Conservation (phyloP, 257 asterid species). For the Galeopsis tetrahit region DNA sequence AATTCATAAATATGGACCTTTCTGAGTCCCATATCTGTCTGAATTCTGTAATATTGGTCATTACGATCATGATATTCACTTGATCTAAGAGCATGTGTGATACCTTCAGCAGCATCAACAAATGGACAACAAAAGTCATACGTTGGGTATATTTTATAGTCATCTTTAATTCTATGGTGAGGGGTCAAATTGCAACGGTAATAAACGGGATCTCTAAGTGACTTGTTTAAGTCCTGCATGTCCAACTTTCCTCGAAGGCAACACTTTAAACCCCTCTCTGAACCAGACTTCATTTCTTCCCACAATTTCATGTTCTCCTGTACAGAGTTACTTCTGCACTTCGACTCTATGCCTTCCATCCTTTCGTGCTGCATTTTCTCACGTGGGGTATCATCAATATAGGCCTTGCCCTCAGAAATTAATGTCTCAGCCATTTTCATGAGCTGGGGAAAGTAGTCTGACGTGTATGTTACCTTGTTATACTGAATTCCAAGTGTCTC, state of each 20-base stretch:
- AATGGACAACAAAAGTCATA: slow-evolving; percentile 96
- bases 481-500: slow-evolving; percentile 80
- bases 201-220: slow-evolving; percentile 93
- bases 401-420: slow-evolving; percentile 81
- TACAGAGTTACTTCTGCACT: slow-evolving; percentile 58
- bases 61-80: slow-evolving; percentile 97
- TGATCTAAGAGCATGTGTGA: slow-evolving; percentile 93
- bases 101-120: slow-evolving; percentile 91
- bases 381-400: slow-evolving; percentile 85
- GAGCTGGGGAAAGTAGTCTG: slow-evolving; percentile 84
- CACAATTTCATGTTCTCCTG: slow-evolving; percentile 81
- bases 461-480: slow-evolving; percentile 78
- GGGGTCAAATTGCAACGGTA: slow-evolving; percentile 95
- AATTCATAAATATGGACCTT: slow-evolving; percentile 86
- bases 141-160: slow-evolving; percentile 82
- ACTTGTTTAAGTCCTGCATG: slow-evolving; percentile 93
- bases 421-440: slow-evolving; percentile 92
- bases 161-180: slow-evolving; percentile 88
- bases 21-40: slow-evolving; percentile 82
- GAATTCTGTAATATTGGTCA: slow-evolving; percentile 90
- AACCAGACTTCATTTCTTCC: slow-evolving; percentile 95
- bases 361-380: slow-evolving; percentile 87
- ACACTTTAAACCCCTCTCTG: slow-evolving; percentile 80
- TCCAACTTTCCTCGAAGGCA: slow-evolving; percentile 87
- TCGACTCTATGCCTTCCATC: slow-evolving; percentile 86